These are phyloP conservation scores for Colletotrichum horii DNA, from an alignment of 2,329 filamentous ascomycete genomes.

Conservation along the genomic window DNA sequence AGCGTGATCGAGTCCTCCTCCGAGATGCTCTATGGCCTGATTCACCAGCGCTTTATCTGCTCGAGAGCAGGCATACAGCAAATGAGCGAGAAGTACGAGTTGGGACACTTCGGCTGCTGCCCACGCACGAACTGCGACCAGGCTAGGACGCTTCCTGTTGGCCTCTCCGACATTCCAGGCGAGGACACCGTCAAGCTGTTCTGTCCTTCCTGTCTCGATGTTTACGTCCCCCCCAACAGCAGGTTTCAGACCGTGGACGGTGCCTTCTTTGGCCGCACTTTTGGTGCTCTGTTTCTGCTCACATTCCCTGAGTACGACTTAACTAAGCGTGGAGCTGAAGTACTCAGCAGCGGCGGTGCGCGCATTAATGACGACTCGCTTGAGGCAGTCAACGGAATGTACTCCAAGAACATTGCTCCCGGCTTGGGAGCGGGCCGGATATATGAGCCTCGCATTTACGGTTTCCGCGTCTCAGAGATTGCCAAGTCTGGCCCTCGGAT, in stretches of 20 bases:
- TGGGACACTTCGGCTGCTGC: constrained; percentile 94
- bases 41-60: constrained; percentile 98
- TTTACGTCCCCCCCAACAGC: constrained; percentile 97
- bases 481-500: constrained; percentile 91
- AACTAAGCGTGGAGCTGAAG: constrained; percentile 69
- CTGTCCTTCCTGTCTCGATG: constrained; percentile 94
- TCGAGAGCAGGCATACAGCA: constrained; percentile 95
- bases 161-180: constrained; percentile 91
- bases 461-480: constrained; percentile 91
- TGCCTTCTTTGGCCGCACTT: constrained; percentile 97
- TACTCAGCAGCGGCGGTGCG: constrained; percentile 45
- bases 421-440: constrained; percentile 82
- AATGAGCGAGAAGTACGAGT: constrained; percentile 99
- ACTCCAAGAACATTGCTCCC: constrained; percentile 85
- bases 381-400: constrained; percentile 81
- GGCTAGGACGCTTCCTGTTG: constrained; percentile 89
- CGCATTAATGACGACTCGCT: constrained; percentile 47
- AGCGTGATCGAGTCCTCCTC: constrained; percentile 96
- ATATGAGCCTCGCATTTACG: constrained; percentile 96
- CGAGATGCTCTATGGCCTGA: constrained; percentile 97
- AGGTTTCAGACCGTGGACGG: constrained; percentile 97
- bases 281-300: constrained; percentile 96
- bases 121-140: constrained; percentile 93
- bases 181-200: constrained; percentile 99
- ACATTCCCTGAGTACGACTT: constrained; percentile 97